These are phyloP conservation scores for Colletotrichum siamense DNA, from an alignment of 2,329 filamentous ascomycete species.

Conservation along the genomic window DNA sequence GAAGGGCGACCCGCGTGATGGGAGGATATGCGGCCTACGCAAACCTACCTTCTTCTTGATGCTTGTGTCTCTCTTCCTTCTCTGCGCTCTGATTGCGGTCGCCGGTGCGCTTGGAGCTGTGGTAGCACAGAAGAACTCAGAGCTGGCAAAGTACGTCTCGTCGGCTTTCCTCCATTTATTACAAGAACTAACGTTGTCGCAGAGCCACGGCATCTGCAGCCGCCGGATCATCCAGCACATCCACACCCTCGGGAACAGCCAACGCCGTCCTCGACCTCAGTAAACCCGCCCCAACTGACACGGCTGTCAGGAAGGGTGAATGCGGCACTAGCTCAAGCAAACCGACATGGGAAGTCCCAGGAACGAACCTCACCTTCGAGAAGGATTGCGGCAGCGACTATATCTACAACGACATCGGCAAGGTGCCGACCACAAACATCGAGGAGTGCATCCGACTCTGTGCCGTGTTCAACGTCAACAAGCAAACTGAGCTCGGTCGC, in stretches of 20 bases:
- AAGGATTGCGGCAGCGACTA: conserved; percentile 18
- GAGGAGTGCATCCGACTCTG: conserved; percentile 15
- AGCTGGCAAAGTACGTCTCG: neutral
- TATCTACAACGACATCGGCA: conserved; percentile 9
- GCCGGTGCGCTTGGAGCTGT: conserved; percentile 3
- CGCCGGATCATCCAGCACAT: neutral
- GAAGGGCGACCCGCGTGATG: neutral
- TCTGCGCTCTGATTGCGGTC: neutral
- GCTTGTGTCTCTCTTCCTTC: neutral
- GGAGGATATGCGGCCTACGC: conserved; percentile 7
- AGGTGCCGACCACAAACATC: conserved; percentile 10
- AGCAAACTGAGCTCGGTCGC: conserved; percentile 3
- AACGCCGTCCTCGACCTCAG: neutral
- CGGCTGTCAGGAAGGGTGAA: neutral
- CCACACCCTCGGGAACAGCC: neutral
- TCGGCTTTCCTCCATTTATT: too few species aligned
- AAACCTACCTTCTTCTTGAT: conserved; percentile 9
- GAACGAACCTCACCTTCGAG: conserved; percentile 13
- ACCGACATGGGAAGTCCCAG: conserved; percentile 8
- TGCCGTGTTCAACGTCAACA: conserved; percentile 9
- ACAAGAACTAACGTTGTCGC: neutral
- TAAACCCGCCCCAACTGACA: conserved; percentile 9
- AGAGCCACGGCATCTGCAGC: neutral
- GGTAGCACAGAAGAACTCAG: neutral
- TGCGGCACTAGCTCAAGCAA: neutral